phyloP scores from a whole-genome alignment of 768 basidiomycete genomes.

The Macrocybe gigantea region DNA sequence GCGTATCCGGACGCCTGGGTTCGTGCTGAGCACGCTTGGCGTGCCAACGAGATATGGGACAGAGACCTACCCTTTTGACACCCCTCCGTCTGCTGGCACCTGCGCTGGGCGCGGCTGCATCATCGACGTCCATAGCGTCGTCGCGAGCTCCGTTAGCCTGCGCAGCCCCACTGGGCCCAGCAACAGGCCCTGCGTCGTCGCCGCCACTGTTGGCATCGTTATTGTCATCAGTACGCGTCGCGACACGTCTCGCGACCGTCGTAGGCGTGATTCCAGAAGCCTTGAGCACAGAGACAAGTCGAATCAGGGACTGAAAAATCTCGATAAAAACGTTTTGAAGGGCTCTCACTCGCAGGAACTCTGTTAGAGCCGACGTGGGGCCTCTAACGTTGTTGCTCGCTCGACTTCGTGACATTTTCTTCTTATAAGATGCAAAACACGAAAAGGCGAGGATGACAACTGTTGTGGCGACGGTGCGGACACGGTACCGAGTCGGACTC shows the following conservation, averaged over 20 bases:
- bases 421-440: no score
- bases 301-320: neutral
- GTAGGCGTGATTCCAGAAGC: slow-evolving; percentile 43
- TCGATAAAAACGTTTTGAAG: no score
- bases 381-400: slow-evolving; percentile 60
- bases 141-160: slow-evolving; percentile 1
- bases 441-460: no score
- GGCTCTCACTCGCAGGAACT: slow-evolving; percentile 58
- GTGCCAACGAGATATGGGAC: neutral
- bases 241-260: slow-evolving; percentile 35
- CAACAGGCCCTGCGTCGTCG: slow-evolving; percentile 29
- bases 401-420: no score
- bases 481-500: no score
- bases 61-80: neutral
- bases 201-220: slow-evolving; percentile 17
- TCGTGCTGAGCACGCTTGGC: neutral
- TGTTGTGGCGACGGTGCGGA: no score
- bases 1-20: slow-evolving; percentile 41
- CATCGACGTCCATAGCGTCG: slow-evolving; percentile 8
- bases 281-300: slow-evolving; percentile 16
- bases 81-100: slow-evolving; percentile 9
- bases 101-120: slow-evolving; percentile 3
- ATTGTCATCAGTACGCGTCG: slow-evolving; percentile 7
- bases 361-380: slow-evolving; percentile 78
- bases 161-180: slow-evolving; percentile 34